Percentiles rank a stretch among this genome's conserved stretches.
phyloP scores from a whole-genome alignment of 1,284 basidiomycete species.

The Porodaedalea pini region DNA sequence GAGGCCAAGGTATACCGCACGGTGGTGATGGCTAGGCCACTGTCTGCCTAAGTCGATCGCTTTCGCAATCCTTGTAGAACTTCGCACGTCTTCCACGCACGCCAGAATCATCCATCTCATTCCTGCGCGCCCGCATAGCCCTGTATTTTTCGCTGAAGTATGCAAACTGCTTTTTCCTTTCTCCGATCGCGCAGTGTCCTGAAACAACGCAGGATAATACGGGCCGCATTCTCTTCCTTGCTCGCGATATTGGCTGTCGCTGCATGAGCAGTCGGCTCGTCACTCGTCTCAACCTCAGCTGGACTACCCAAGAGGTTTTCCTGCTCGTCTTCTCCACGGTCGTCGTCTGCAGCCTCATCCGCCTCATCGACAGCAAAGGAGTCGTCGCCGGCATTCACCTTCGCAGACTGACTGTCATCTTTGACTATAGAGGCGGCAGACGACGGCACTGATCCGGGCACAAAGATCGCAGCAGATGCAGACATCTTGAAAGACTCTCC shows the following conservation, averaged over 20 bases:
- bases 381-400: background rate
- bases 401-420: background rate
- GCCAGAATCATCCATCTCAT: background rate
- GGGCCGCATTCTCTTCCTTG: background rate
- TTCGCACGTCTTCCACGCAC: background rate
- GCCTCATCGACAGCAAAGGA: background rate
- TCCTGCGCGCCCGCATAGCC: background rate
- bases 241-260: background rate
- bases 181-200: background rate
- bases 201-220: background rate
- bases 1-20: background rate
- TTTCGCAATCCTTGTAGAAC: background rate
- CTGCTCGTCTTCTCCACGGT: background rate
- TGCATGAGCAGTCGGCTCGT: background rate
- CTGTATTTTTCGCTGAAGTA: background rate
- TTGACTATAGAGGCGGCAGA: background rate
- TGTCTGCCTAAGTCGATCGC: background rate
- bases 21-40: background rate
- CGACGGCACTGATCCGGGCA: background rate
- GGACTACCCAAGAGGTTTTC: background rate
- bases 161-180: background rate
- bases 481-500: background rate
- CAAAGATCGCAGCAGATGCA: background rate
- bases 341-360: background rate
- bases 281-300: background rate